Base-by-base conservation (phyloP, 1,284 basidiomycete species). In the Cryptococcus deneoformans region DNA sequence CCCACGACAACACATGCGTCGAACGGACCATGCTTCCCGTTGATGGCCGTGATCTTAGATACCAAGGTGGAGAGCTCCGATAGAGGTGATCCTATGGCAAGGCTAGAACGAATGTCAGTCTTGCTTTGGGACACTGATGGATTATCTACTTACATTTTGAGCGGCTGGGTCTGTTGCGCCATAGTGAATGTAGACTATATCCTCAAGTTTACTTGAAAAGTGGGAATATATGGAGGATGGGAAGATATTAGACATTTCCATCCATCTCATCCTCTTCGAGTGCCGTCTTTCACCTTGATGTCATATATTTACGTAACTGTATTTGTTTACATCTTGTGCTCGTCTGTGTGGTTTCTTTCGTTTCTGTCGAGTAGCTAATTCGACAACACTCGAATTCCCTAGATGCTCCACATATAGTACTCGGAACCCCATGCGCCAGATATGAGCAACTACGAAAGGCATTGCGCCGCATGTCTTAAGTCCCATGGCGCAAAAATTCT, bases 11-110 rank as follows among this genome's bases (percentile, higher is more conserved):
- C 82, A 16, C 89, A 85, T 40, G 92, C 84, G 67, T 92, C 87
- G 72, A 99, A 99, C 67, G 91, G 92, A 55, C 94, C 94, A 77
- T 98, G 90, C 76, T 97, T 98, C 57, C 85, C 81, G 79, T 99
- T 86, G 68, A 98, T 94, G 20, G 86, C 81, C 53, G 85, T 86
- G 63, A 96, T 83, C 80, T 96, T 98, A 54, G 84, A 73, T 65
- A 91, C 87, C 14, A 96, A 80, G 12, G 86, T 83, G 44, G 79
- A 77, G 65, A 97, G 85, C 0, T 85, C 84, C 11, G 92, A 92
- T n/a, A 82, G 79, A 11, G 89, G 86, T 40, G 93, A 86, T 2
- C 94, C 95, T 45, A 96, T 86, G 6, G 90, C 87, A 54, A 98
- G 82, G 65, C 92, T 94, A 59, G 29, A 29, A 29, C 56, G 50